Evolutionary conservation across 2,329 filamentous ascomycete genomes (phyloP).

Genomic region (Pseudogymnoascus sp.): DNA sequence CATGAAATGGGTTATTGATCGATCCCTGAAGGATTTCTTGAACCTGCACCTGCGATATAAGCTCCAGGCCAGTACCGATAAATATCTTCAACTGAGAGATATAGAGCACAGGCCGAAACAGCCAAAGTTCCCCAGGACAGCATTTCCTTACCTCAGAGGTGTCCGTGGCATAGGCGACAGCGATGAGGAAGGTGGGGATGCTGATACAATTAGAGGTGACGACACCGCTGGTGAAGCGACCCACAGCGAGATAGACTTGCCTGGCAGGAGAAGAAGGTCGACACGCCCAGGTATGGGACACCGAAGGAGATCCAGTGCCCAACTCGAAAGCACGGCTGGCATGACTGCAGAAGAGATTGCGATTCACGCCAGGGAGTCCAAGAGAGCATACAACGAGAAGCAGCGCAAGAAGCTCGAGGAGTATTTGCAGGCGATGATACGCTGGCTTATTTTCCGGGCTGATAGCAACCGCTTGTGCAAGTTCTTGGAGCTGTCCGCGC

Average conservation of each 20-base stretch:
- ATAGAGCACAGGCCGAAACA: conserved; percentile 65
- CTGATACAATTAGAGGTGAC: conserved; percentile 27
- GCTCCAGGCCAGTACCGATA: conserved; percentile 73
- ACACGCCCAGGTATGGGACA: conserved; percentile 37
- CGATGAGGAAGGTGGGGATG: conserved; percentile 58
- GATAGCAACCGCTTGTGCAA: conserved; percentile 95
- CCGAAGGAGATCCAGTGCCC: conserved; percentile 45
- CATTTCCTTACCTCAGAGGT: conserved; percentile 81
- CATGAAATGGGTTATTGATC: conserved; percentile 92
- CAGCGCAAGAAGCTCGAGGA: conserved; percentile 80
- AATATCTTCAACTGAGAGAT: conserved; percentile 65
- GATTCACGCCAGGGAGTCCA: conserved; percentile 15
- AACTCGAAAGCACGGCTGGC: conserved; percentile 24
- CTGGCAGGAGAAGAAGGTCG: neutral
- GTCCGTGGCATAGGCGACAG: conserved; percentile 71
- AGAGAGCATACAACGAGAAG: conserved; percentile 59
- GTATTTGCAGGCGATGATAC: conserved; percentile 88
- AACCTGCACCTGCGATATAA: conserved; percentile 94
- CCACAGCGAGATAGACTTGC: conserved; percentile 59
- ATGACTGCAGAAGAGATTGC: conserved; percentile 15
- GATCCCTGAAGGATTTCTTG: conserved; percentile 80
- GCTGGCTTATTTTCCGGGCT: conserved; percentile 91
- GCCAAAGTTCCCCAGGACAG: conserved; percentile 80
- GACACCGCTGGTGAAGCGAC: conserved; percentile 54
- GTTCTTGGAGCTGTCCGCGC: conserved; percentile 87